Conservation (phyloP, 2,329 filamentous ascomycete species). For the Hymenoscyphus repandus region DNA sequence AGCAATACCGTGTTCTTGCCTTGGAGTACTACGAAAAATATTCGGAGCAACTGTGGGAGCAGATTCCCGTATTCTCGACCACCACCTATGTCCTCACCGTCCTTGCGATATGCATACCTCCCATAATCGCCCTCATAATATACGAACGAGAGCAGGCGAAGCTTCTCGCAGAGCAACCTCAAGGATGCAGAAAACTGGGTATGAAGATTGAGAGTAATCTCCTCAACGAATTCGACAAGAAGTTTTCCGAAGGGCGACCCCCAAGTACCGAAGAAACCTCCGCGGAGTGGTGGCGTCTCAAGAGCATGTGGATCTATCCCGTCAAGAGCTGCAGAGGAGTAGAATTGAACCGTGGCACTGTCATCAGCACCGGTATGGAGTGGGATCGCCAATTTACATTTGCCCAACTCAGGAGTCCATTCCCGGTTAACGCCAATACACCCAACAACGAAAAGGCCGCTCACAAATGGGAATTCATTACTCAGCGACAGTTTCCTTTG, state of each 20-base stretch:
- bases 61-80: slow-evolving; percentile 27
- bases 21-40: slow-evolving; percentile 26
- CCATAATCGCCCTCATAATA: slow-evolving; percentile 29
- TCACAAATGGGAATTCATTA: slow-evolving; percentile 65
- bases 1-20: slow-evolving; percentile 23
- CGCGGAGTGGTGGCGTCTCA: slow-evolving; percentile 43
- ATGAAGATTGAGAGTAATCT: slow-evolving; percentile 46
- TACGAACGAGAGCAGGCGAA: slow-evolving; percentile 30
- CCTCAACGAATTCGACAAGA: slow-evolving; percentile 48
- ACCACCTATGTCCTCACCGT: slow-evolving; percentile 28
- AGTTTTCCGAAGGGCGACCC: slow-evolving; percentile 38
- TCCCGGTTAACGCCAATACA: slow-evolving; percentile 36
- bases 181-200: slow-evolving; percentile 49
- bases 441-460: slow-evolving; percentile 35
- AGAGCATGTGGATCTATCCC: slow-evolving; percentile 75
- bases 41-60: slow-evolving; percentile 24
- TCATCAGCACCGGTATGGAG: slow-evolving; percentile 65
- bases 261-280: slow-evolving; percentile 32
- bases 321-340: slow-evolving; percentile 78
- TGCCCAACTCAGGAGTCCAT: slow-evolving; percentile 56
- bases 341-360: slow-evolving; percentile 59
- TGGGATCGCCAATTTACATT: slow-evolving; percentile 82
- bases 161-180: slow-evolving; percentile 32
- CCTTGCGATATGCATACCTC: slow-evolving; percentile 28
- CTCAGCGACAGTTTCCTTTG: slow-evolving; percentile 61